Conservation (phyloP, 306 rosid genomes). For the Castanea mollissima region DNA sequence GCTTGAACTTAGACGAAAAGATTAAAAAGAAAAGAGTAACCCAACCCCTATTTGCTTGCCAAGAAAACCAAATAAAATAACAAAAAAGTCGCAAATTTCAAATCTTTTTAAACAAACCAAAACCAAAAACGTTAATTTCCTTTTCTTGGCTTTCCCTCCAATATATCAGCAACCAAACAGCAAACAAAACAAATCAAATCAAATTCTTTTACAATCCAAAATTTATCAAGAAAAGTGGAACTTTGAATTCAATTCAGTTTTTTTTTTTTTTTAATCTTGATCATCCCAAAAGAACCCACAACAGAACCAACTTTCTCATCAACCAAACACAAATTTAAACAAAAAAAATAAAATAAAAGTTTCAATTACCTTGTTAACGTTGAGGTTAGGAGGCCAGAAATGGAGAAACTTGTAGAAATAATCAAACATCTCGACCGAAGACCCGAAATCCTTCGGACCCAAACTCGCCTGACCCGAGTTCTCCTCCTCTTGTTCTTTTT, state of each 20-base stretch:
- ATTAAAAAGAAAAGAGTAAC: not conserved
- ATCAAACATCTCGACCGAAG: conserved; percentile 60
- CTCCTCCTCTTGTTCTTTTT: conserved; percentile 14
- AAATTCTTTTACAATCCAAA: not conserved
- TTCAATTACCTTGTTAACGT: conserved; percentile 59
- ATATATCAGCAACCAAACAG: not conserved
- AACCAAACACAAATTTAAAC: not conserved
- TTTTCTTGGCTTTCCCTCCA: not conserved
- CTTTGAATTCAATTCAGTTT: not conserved
- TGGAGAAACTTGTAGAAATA: conserved; percentile 66
- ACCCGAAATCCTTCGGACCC: conserved; percentile 48
- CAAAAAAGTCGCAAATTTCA: not conserved
- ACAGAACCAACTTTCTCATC: not conserved
- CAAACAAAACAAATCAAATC: not conserved
- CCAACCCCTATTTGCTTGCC: not conserved
- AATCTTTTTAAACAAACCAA: not conserved
- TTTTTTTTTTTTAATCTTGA: not conserved
- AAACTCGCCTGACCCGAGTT: conserved; percentile 30
- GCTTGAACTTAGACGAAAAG: too few relatives aligned
- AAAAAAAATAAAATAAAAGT: not conserved
- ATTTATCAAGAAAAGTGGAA: not conserved
- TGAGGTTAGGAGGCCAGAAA: conserved; percentile 61
- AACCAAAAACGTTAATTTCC: not conserved
- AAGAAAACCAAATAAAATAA: not conserved
- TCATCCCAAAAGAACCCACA: not conserved